A percentile compares a stretch with the other conserved stretches of the same genome.
Conservation (phyloP, 371 early-diverging fungal genomes). For the Apophysomyces trapeziformis region DNA sequence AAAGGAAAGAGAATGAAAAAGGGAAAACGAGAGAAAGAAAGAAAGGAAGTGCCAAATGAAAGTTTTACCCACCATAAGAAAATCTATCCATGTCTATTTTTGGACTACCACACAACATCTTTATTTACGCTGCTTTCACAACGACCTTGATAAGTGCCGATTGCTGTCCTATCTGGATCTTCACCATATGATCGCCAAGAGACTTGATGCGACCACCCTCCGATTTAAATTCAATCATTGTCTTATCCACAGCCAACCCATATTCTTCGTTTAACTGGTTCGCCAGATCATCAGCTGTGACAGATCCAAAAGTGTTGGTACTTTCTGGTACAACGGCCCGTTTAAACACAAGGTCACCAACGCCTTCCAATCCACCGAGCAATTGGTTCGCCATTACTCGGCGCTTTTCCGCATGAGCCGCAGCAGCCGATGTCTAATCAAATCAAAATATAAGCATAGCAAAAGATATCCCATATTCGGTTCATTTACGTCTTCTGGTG, state of each 20-base stretch:
- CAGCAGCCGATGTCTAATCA: conserved; percentile 7
- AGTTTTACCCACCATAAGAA: neutral
- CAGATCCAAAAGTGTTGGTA: conserved; percentile 53
- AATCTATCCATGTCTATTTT: conserved; percentile 4
- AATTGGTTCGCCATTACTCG: conserved; percentile 24
- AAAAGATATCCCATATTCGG: neutral
- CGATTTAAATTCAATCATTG: conserved; percentile 41
- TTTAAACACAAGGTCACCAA: conserved; percentile 34
- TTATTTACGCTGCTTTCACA: conserved; percentile 30
- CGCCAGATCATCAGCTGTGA: conserved; percentile 52
- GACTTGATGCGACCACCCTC: conserved; percentile 52
- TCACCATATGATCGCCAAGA: conserved; percentile 41
- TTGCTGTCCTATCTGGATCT: conserved; percentile 32
- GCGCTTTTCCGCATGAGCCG: conserved; percentile 5
- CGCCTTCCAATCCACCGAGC: conserved; percentile 27
- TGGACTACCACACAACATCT: neutral
- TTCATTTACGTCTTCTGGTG: conserved; percentile 8
- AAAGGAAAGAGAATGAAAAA: conserved; percentile 3
- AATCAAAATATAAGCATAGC: neutral
- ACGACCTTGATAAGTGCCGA: conserved; percentile 32
- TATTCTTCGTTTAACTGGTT: conserved; percentile 43
- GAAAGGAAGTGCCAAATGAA: conserved; percentile 9
- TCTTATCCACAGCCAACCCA: conserved; percentile 40
- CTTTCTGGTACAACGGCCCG: conserved; percentile 50
- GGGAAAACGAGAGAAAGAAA: conserved; percentile 11